Conservation (phyloP, 2,329 filamentous ascomycete species). For the Fusarium algeriense region DNA sequence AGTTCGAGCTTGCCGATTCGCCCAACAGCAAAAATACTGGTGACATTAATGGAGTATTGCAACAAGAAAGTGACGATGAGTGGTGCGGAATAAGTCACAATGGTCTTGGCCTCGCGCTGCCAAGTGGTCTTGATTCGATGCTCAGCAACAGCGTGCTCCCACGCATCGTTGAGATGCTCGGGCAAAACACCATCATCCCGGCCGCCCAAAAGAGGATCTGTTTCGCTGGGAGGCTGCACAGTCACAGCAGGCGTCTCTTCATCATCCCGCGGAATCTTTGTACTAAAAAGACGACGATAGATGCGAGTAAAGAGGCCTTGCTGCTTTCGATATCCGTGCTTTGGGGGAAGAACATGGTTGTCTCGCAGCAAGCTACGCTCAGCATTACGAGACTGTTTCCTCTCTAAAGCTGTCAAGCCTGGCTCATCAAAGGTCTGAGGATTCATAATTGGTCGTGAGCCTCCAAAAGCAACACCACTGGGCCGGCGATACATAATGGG, state of each 20-base stretch:
- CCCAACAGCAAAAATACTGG: conserved; percentile 83
- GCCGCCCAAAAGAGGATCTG: conserved; percentile 56
- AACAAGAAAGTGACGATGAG: conserved; percentile 79
- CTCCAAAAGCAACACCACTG: conserved; percentile 79
- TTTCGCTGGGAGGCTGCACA: conserved; percentile 56
- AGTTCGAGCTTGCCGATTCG: conserved; percentile 75
- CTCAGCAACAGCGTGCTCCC: conserved; percentile 85
- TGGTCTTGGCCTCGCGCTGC: conserved; percentile 87
- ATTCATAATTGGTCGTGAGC: conserved; percentile 76
- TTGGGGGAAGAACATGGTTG: conserved; percentile 74
- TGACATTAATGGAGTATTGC: conserved; percentile 87
- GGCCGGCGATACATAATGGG: conserved; percentile 78
- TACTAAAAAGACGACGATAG: conserved; percentile 67
- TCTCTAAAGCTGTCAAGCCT: conserved; percentile 66
- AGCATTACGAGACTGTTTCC: conserved; percentile 67
- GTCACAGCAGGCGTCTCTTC: conserved; percentile 55
- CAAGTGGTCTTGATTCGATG: conserved; percentile 90
- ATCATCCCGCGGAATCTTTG: conserved; percentile 57
- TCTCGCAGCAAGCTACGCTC: conserved; percentile 73
- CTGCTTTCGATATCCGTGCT: conserved; percentile 57
- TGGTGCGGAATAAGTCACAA: conserved; percentile 77
- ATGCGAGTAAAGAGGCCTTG: conserved; percentile 55
- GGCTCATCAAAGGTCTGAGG: conserved; percentile 63
- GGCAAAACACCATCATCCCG: conserved; percentile 58
- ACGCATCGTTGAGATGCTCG: conserved; percentile 76